phyloP scores from a whole-genome alignment of 2,329 filamentous ascomycete species.

The Orbilia oligospora region DNA sequence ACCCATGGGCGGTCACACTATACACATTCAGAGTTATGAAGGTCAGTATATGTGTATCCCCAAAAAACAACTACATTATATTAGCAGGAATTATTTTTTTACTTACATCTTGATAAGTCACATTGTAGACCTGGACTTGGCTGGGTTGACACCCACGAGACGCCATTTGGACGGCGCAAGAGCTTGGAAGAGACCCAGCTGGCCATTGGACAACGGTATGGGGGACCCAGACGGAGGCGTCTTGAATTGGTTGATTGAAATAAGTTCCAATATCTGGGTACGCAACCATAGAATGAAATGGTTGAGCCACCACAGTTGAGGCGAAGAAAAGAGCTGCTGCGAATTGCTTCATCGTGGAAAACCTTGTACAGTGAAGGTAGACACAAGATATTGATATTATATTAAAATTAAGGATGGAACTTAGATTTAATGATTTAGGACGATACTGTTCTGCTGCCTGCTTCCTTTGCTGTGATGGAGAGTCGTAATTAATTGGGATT shows the following conservation, averaged over 20 bases:
- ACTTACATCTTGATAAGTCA: conserved; percentile 48
- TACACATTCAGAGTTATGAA: neutral
- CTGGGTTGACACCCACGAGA: conserved; percentile 32
- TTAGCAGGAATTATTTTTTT: neutral
- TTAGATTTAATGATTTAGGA: neutral
- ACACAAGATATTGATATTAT: neutral
- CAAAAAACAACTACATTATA: no score
- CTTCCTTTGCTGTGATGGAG: neutral
- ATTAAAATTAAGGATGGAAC: neutral
- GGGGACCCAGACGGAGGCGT: conserved; percentile 31
- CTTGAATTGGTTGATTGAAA: conserved; percentile 32
- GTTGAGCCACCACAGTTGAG: conserved; percentile 16
- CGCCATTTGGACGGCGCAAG: conserved; percentile 41
- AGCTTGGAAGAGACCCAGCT: conserved; percentile 33
- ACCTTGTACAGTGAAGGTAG: neutral
- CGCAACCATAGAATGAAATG: conserved; percentile 43
- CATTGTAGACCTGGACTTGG: conserved; percentile 46
- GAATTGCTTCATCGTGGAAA: conserved; percentile 46
- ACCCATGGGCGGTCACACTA: conserved; percentile 55
- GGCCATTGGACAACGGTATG: conserved; percentile 48
- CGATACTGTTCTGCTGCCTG: neutral
- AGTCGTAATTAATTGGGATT: neutral
- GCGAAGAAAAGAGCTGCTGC: conserved; percentile 5
- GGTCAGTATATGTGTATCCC: neutral
- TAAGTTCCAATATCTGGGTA: conserved; percentile 42